Evolutionary conservation across 805 yeast species (phyloP), one percentile per base, ranked within the genome.

Genomic region (Blastobotrys parvus): DNA sequence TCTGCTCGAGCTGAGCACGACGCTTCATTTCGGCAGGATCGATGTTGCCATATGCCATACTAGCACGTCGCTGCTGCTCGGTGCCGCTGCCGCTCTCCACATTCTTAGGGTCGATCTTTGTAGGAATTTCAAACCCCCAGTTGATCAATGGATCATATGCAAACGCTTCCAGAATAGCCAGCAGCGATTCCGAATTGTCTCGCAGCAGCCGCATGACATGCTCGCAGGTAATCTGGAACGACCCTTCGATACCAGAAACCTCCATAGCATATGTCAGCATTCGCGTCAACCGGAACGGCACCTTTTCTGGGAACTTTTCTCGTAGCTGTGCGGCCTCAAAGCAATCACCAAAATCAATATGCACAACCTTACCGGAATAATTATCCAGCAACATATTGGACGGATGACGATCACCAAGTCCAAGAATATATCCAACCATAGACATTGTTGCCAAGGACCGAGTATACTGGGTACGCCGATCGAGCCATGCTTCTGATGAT

Each of bases 231-330:
- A 92, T 89, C 55, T 97, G 74, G 73, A 86, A 92, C 29, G 95
- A 85, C 2, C 99, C 99, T 63, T 92, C 97, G 49, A 92, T 88
- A 5, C 98, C 98, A 64, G 95, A 84, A 2, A 92, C 97, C 61
- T 94, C 99, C 97, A 92, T 90, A 0, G 97, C 99, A 61, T 88
- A 88, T 18, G 94, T 88, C 51, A 94, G 71, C 99, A 92, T 92
- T 62, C 98, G 72, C 0, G 99, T 92, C 45, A 92, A 72, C 61
- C 99, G 74, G 69, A 92, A 92, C 5, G 99, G 99, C 19, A 92
- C 98, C 61, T 89, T 90, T 57, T 92, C 99, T 0, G 99, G 99
- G 62, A 84, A 94, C 60, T 92, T 92, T 54, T 94, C 98, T 52
- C 99, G 77, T 47, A 92, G 66, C 39, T 90, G 88, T 0, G 99